Evolutionary conservation across 192 early-diverging fungal genomes (phyloP), one percentile per base, ranked within the genome.

Genomic region (Gaertneriomyces sp.): DNA sequence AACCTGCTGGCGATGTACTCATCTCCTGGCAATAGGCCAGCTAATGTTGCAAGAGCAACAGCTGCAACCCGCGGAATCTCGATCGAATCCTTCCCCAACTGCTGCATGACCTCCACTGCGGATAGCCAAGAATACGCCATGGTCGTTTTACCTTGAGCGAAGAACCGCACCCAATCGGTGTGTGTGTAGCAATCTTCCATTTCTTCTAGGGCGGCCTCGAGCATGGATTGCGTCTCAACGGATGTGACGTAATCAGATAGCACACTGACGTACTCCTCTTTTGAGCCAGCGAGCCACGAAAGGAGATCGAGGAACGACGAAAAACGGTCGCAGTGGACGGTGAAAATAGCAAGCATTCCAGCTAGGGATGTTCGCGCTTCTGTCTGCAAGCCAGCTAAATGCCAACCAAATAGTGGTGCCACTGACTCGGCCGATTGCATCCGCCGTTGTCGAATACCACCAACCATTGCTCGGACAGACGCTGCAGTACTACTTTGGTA

Each of bases 11-110:
- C 70, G 7, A 60, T 25, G 49, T 45, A 64, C 40, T 71, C 70
- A 42, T 71, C 70, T 40, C 70, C 70, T 17, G 70, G 70, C 7
- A 71, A 20, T 7, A 64, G 41, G 2, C 12, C 17, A 9, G 63
- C 38, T 12, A 71, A 46, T 8, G 49, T 52, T 7, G 57, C 58
- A 25, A 71, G 56, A 33, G 70, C 70, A 11, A 66, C 42, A 19
- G 63, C 45, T n/a, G 57, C 58, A 12, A 12, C 16, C 20, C 42
- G 47, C 16, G 20, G 14, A n/a, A n/a, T 4, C 5, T 47, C 60
- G 6, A 49, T 9, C 9, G 45, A 14, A 56, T 14, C 4, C 16
- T 12, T 38, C 12, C 54, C 14, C 12, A 38, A 39, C 12, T 16
- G 12, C 54, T 56, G 16, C 11, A 44, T 16, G 9, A 3, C 40